Evolutionary conservation across 1,284 basidiomycete genomes (phyloP).

Genomic region (Stygiomarasmius scandens): DNA sequence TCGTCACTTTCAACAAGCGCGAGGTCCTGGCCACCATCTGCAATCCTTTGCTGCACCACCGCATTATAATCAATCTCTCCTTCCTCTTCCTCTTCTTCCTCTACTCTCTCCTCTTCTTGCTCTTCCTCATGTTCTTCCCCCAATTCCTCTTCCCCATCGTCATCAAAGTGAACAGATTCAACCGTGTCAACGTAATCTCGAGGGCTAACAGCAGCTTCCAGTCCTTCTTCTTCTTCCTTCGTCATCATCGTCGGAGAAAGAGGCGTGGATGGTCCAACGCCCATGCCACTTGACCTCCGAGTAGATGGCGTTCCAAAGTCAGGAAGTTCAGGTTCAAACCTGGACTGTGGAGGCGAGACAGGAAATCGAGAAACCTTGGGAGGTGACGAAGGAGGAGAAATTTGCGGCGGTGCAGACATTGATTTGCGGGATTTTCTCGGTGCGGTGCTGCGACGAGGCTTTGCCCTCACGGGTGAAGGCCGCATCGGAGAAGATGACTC

Average conservation of each 20-base stretch:
- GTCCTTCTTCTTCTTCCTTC: slow-evolving; percentile 17
- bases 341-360: slow-evolving; percentile 45
- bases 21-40: slow-evolving; percentile 29
- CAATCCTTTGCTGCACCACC: slow-evolving; percentile 35
- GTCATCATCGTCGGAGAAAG: slow-evolving; percentile 1
- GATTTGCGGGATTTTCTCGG: slow-evolving; percentile 65
- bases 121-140: slow-evolving; percentile 24
- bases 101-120: slow-evolving; percentile 16
- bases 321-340: slow-evolving; percentile 63
- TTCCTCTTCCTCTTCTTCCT: slow-evolving; percentile 27
- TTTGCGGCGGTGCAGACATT: slow-evolving; percentile 71
- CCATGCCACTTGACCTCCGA: slow-evolving; percentile 2
- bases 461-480: slow-evolving; percentile 57
- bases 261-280: slow-evolving; percentile 2
- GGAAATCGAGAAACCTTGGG: slow-evolving; percentile 21
- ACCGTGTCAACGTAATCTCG: background rate
- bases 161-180: slow-evolving; percentile 23
- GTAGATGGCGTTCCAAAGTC: slow-evolving; percentile 19
- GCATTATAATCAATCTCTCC: slow-evolving; percentile 24
- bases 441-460: slow-evolving; percentile 50
- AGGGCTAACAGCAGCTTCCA: slow-evolving; percentile 14
- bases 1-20: slow-evolving; percentile 11
- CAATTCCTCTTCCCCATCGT: slow-evolving; percentile 19
- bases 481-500: slow-evolving; percentile 75
- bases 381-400: slow-evolving; percentile 47